Percentiles rank a stretch among this genome's conserved stretches.
phyloP scores from a whole-genome alignment of 371 early-diverging fungal genomes.

The Conidiobolus coronatus region DNA sequence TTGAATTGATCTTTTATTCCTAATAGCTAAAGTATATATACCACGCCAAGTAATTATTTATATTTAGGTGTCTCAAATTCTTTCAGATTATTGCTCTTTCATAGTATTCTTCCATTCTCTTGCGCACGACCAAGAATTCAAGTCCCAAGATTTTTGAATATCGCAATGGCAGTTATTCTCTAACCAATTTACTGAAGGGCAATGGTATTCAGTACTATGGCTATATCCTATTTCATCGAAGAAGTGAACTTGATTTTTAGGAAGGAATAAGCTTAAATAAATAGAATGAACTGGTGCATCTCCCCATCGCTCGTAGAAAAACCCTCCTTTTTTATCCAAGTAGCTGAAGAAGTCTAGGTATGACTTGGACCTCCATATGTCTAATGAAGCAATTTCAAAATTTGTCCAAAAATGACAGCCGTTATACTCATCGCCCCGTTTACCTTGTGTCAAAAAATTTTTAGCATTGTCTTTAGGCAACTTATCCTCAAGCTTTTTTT shows the following conservation, averaged over 20 bases:
- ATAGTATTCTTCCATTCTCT: no score
- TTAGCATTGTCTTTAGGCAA: constrained; percentile 5
- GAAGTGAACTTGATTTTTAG: constrained; percentile 59
- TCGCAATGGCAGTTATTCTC: constrained; percentile 19
- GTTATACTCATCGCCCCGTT: constrained; percentile 8
- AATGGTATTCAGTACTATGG: constrained; percentile 43
- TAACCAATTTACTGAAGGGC: constrained; percentile 28
- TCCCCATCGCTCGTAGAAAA: constrained; percentile 91
- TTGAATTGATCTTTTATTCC: no score
- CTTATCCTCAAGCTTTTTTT: constrained; percentile 13
- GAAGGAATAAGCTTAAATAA: constrained; percentile 60
- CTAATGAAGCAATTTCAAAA: constrained; percentile 79
- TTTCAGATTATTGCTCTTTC: no score
- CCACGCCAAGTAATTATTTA: no score
- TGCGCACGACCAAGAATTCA: no score
- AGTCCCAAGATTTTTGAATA: no score
- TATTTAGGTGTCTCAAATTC: no score
- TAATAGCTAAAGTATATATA: no score
- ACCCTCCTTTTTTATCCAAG: constrained; percentile 68
- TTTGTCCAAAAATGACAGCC: constrained; percentile 92
- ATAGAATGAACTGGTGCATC: constrained; percentile 92
- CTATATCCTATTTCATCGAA: constrained; percentile 77
- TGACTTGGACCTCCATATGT: constrained; percentile 42
- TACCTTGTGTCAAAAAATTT: constrained; percentile 2
- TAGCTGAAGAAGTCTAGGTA: constrained; percentile 62